These are phyloP conservation scores for Didymella glomerata DNA, from an alignment of 2,329 filamentous ascomycete genomes.

Conservation along the genomic window DNA sequence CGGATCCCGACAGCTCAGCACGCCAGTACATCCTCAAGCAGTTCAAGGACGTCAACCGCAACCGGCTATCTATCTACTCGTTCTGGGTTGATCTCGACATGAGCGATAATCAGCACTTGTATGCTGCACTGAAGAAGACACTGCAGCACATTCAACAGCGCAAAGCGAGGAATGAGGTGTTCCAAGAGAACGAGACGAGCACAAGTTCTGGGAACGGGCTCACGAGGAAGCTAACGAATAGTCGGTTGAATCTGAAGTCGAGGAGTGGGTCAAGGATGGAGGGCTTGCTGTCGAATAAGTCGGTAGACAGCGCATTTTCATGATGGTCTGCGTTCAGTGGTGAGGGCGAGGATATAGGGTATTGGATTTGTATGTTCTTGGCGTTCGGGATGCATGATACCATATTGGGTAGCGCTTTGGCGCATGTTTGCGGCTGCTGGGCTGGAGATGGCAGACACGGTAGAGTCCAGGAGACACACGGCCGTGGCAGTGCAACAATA, in stretches of 20 bases:
- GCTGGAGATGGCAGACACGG: not conserved
- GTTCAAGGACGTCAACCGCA: conserved; percentile 46
- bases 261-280: conserved; percentile 13
- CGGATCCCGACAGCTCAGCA: conserved; percentile 40
- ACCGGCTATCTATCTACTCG: conserved; percentile 42
- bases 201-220: conserved; percentile 13
- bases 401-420: conserved; percentile 3
- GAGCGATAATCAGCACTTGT: conserved; percentile 47
- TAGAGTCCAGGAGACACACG: not conserved
- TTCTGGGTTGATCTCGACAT: conserved; percentile 51
- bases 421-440: not conserved
- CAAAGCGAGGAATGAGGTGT: conserved; percentile 41
- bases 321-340: not conserved
- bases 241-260: conserved; percentile 16
- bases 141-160: conserved; percentile 43
- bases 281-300: conserved; percentile 10
- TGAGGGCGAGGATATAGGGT: not conserved
- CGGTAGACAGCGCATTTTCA: conserved; percentile 11
- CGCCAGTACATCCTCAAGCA: conserved; percentile 43
- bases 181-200: conserved; percentile 25
- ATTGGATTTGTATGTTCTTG: not conserved
- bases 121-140: conserved; percentile 48
- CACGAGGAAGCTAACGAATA: conserved; percentile 14
- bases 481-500: not conserved
- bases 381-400: conserved; percentile 19